Evolutionary conservation across 2,329 filamentous ascomycete species (phyloP), one percentile per base, ranked within the genome.

Genomic region (Venturia asperata): DNA sequence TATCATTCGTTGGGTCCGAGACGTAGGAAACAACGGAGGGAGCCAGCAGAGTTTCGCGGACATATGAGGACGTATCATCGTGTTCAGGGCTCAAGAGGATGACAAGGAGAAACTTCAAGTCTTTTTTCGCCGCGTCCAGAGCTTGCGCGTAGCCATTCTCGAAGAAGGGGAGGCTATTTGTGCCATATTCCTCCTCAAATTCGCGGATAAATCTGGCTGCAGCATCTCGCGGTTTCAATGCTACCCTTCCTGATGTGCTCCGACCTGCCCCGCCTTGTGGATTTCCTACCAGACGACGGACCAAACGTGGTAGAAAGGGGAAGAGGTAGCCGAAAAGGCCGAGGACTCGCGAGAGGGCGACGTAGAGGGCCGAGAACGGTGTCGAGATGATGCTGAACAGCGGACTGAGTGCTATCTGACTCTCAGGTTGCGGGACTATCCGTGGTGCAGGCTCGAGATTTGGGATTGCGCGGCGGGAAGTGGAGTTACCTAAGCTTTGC

Each of bases 131-230:
- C 45, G 88, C 78, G 72, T 99, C 94, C 68, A 96, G 85, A 0
- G 92, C 92, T 76, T 96, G 90, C 5, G 95, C 92, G 73, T 97
- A 94, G 5, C 93, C 92, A 63, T 89, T 89, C 72, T 97, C 92
- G 69, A 88, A 87, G 75, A 95, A 96, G 0, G 89, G 87, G 5
- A 97, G 77, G 5, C 80, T 81, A 61, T 86, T 84, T 21, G 81
- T 77, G 0, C 91, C 92, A 72, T 97, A 94, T 71, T 96, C 91
- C 76, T 99, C 94, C 71, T 96, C 92, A 69, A 99, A 96, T 71
- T 97, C 92, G 10, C 93, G 85, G 72, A 91, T 89, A 75, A 97
- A 96, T 41, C 94, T 83, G 34, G 90, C 87, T 0, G 93, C 92
- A 0, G 91, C 93, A 72, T 99, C 94, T 65, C 90, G 86, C 1